Evolutionary conservation across 2,329 filamentous ascomycete species (phyloP), one percentile per base, ranked within the genome.

Genomic region (Pseudogymnoascus sp.): DNA sequence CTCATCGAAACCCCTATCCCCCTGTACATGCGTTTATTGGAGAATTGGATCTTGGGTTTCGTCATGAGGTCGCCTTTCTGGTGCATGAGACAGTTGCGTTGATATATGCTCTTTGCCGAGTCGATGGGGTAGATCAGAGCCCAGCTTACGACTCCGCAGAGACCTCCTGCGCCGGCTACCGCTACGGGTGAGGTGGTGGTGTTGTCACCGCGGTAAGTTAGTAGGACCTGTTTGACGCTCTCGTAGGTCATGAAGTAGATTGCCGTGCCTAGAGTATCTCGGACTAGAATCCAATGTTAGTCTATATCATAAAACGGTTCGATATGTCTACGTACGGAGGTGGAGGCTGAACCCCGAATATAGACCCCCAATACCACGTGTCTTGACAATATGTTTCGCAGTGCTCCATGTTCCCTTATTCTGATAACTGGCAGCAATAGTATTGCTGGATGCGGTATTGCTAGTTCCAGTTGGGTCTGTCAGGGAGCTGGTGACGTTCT

Each of bases 161-260:
- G 78, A 23, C 88, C 91, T 62, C 91, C 91, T 18, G 91, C 89
- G 59, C 87, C 79, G 12, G 92, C 83, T 33, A 94, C 90, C 14
- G 90, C 88, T 62, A 90, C 74, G n/a, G 90, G 89, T 70, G 89
- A 89, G 59, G 88, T 90, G n/a, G 89, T 85, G 6, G 87, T 86
- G 65, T 82, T 82, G 66, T 89, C 88, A 59, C 88, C 83, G 44
- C 83, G 84, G 67, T 89, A 85, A 14, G 90, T 91, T 18, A 88
- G 90, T 66, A 92, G 82, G 23, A 93, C 77, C 73, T 94, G 90
- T 73, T 95, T 95, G 69, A 86, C 85, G 73, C 89, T 92, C 75
- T 95, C 91, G 73, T 95, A 95, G 31, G 91, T 92, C 77, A 90
- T 90, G 72, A 95, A 95, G 74, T 95, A 95, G 64, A 93, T 90